These are phyloP conservation scores for Nigrograna mackinnonii DNA, from an alignment of 2,329 filamentous ascomycete species.

Conservation along the genomic window DNA sequence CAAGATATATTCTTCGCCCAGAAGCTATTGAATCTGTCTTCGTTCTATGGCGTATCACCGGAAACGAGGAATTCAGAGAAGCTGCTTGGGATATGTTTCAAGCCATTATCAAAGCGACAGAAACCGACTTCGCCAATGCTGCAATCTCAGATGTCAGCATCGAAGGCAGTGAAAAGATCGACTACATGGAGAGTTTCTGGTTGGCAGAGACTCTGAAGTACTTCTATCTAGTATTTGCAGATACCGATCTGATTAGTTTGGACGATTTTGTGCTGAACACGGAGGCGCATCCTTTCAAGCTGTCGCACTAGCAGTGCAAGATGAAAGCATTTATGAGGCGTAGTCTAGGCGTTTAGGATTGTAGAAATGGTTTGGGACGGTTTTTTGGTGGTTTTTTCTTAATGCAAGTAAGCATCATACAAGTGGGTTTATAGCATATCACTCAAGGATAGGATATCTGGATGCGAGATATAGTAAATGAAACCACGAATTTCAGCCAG, in stretches of 20 bases:
- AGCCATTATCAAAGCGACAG: constrained; percentile 43
- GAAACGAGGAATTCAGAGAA: constrained; percentile 47
- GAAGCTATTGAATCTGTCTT: constrained; percentile 64
- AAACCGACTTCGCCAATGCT: constrained; percentile 46
- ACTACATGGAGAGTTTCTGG: constrained; percentile 55
- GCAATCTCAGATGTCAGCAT: constrained; percentile 46
- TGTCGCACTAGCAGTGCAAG: no score
- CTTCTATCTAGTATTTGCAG: constrained; percentile 51
- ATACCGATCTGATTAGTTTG: constrained; percentile 46
- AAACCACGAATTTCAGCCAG: no score
- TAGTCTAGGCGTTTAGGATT: neutral
- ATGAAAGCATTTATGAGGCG: no score
- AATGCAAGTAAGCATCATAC: no score
- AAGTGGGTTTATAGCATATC: no score
- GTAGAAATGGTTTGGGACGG: neutral
- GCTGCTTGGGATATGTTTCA: constrained; percentile 51
- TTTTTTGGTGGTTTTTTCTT: no score
- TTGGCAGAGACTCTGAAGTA: constrained; percentile 54
- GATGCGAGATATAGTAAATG: no score
- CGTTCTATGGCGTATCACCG: constrained; percentile 61
- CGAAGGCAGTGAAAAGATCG: constrained; percentile 28
- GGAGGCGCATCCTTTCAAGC: constrained; percentile 50
- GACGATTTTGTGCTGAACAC: constrained; percentile 55
- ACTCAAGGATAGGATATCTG: no score
- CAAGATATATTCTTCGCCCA: constrained; percentile 50